Evolutionary conservation across 495 filamentous ascomycete species (phyloP).

Genomic region (Cairneyella variabilis): DNA sequence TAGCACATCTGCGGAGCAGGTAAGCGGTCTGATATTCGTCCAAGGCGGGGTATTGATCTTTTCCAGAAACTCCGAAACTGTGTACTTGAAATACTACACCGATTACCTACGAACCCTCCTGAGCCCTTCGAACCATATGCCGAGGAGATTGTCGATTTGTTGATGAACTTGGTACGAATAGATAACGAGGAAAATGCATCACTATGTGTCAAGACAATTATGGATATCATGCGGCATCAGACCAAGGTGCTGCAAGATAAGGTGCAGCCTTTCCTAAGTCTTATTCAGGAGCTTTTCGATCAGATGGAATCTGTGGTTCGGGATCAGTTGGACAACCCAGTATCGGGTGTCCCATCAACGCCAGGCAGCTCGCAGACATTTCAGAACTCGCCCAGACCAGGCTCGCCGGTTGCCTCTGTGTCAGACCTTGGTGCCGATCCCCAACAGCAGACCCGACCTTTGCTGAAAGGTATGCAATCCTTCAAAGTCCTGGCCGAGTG

Average conservation of each 20-base stretch:
- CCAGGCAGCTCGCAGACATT: slow-evolving; percentile 59
- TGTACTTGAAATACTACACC: slow-evolving; percentile 89
- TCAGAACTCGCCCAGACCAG: slow-evolving; percentile 84
- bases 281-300: slow-evolving; percentile 95
- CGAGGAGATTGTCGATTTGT: slow-evolving; percentile 75
- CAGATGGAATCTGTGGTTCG: slow-evolving; percentile 88
- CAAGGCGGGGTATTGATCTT: slow-evolving; percentile 14
- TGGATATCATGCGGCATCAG: slow-evolving; percentile 92
- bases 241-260: slow-evolving; percentile 68
- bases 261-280: slow-evolving; percentile 83
- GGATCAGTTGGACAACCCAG: slow-evolving; percentile 83
- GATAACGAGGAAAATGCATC: slow-evolving; percentile 99
- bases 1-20: slow-evolving; percentile 81
- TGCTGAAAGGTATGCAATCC: slow-evolving; percentile 92
- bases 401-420: slow-evolving; percentile 77
- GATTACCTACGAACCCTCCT: slow-evolving; percentile 74
- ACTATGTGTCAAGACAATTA: slow-evolving; percentile 94
- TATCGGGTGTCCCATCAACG: slow-evolving; percentile 66
- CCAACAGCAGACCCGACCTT: slow-evolving; percentile 72
- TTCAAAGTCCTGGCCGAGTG: slow-evolving; percentile 98
- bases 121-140: slow-evolving; percentile 86
- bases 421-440: slow-evolving; percentile 69
- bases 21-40: slow-evolving; percentile 26
- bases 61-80: slow-evolving; percentile 82
- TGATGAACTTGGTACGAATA: slow-evolving; percentile 80